Conservation (phyloP, 2,329 filamentous ascomycete genomes). For the Trichoderma guizhouense region DNA sequence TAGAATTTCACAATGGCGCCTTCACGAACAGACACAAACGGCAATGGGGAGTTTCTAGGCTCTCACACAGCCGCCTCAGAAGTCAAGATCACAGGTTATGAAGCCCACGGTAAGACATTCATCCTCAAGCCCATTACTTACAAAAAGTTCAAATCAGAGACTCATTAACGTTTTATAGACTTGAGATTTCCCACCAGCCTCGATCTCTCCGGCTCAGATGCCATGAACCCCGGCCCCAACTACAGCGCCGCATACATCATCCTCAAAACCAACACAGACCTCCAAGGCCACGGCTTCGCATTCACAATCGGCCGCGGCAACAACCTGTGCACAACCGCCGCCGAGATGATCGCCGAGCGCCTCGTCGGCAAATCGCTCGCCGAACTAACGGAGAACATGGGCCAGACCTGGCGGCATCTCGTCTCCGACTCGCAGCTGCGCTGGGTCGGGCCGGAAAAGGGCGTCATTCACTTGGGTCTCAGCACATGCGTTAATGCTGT, state of each 20-base stretch:
- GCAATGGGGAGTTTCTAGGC: not conserved
- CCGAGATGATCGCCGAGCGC: conserved; percentile 73
- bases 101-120: conserved; percentile 60
- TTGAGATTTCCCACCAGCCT: conserved; percentile 86
- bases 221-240: conserved; percentile 92
- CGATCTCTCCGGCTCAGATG: conserved; percentile 94
- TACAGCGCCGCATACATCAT: conserved; percentile 96
- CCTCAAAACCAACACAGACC: conserved; percentile 71
- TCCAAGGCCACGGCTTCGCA: conserved; percentile 74
- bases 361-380: conserved; percentile 72
- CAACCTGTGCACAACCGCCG: conserved; percentile 81
- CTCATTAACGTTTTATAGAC: conserved; percentile 44
- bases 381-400: conserved; percentile 76
- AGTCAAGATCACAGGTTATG: conserved; percentile 68
- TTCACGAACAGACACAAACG: conserved; percentile 3
- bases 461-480: conserved; percentile 87
- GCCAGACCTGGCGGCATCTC: conserved; percentile 83
- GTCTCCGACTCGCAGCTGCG: conserved; percentile 86
- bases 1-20: conserved; percentile 8
- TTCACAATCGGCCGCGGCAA: conserved; percentile 89
- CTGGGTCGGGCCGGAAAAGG: conserved; percentile 93
- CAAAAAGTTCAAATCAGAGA: not conserved
- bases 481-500: conserved; percentile 88
- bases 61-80: conserved; percentile 33
- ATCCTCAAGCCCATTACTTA: not conserved